Percentiles rank a stretch among this genome's conserved stretches.
Evolutionary conservation across 2,329 filamentous ascomycete genomes (phyloP).

Genomic region (Aspergillus pseudoviridinutans): DNA sequence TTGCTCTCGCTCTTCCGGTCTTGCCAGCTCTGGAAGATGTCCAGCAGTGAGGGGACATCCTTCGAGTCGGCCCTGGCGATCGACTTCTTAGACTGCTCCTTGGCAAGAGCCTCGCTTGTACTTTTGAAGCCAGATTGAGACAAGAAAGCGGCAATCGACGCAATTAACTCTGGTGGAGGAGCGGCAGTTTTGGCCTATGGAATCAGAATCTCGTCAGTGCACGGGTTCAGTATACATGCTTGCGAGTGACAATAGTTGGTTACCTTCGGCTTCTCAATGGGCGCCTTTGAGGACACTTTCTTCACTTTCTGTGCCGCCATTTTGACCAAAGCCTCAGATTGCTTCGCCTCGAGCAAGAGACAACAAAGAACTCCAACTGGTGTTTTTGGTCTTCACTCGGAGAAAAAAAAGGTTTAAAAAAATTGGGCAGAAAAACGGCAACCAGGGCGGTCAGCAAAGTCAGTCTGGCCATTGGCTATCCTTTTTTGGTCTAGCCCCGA

Average conservation of each 20-base stretch:
- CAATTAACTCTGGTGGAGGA: constrained; percentile 59
- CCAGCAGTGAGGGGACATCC: constrained; percentile 36
- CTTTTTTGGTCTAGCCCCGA: background rate
- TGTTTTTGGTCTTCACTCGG: constrained; percentile 5
- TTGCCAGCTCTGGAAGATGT: constrained; percentile 35
- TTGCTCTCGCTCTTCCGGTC: constrained; percentile 11
- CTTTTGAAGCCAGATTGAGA: constrained; percentile 61
- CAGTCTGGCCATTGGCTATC: constrained; percentile 18
- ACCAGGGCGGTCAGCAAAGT: constrained; percentile 22
- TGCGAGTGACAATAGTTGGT: background rate
- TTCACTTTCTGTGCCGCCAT: constrained; percentile 27
- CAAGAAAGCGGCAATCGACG: constrained; percentile 64
- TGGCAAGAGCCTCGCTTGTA: constrained; percentile 59
- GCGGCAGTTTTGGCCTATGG: constrained; percentile 20
- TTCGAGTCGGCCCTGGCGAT: constrained; percentile 19
- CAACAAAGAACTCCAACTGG: background rate
- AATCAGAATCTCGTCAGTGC: constrained; percentile 9
- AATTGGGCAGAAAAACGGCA: constrained; percentile 17
- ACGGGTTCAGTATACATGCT: background rate
- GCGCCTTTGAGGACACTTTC: constrained; percentile 19
- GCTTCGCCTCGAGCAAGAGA: constrained; percentile 4
- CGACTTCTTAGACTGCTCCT: constrained; percentile 49
- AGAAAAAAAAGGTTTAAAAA: constrained; percentile 22
- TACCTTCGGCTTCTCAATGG: constrained; percentile 23
- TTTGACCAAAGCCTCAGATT: background rate